Conservation (phyloP, 306 rosid species). For the Senna tora region DNA sequence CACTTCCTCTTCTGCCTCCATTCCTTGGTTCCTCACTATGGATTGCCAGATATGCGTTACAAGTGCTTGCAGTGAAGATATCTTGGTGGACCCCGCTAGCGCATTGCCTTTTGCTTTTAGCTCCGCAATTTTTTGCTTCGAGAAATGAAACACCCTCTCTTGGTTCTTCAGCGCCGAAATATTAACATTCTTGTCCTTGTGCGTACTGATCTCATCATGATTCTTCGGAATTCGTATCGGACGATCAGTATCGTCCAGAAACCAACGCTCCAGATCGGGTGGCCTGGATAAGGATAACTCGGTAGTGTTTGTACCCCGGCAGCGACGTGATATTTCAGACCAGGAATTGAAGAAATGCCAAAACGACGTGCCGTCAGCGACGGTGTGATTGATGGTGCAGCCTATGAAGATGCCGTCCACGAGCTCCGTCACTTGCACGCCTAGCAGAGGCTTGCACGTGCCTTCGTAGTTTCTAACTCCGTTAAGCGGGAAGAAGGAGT, state of each 20-base stretch:
- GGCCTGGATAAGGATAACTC: neutral
- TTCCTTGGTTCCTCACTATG: conserved; percentile 22
- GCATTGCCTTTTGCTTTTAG: conserved; percentile 47
- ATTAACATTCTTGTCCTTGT: too few relatives aligned
- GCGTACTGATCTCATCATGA: too few relatives aligned
- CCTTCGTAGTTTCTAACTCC: conserved; percentile 35
- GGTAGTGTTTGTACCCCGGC: too few relatives aligned
- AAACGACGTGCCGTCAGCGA: conserved; percentile 40
- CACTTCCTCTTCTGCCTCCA: conserved; percentile 26
- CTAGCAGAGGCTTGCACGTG: conserved; percentile 30
- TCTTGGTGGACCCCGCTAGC: conserved; percentile 7
- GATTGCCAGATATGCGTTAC: conserved; percentile 48
- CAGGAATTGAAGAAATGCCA: conserved; percentile 51
- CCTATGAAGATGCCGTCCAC: conserved; percentile 45
- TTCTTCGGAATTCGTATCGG: conserved; percentile 30
- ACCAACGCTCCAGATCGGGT: neutral
- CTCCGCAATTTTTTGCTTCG: conserved; percentile 27
- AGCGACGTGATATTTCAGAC: conserved; percentile 51
- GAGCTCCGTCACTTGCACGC: conserved; percentile 46
- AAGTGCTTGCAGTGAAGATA: conserved; percentile 51
- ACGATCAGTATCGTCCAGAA: neutral
- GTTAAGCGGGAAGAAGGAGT: conserved; percentile 42
- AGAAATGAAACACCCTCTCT: conserved; percentile 40
- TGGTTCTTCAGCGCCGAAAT: too few relatives aligned
- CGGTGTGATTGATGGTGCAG: conserved; percentile 39